Base-by-base conservation (phyloP, 768 basidiomycete genomes). In the Auriscalpium vulgare region DNA sequence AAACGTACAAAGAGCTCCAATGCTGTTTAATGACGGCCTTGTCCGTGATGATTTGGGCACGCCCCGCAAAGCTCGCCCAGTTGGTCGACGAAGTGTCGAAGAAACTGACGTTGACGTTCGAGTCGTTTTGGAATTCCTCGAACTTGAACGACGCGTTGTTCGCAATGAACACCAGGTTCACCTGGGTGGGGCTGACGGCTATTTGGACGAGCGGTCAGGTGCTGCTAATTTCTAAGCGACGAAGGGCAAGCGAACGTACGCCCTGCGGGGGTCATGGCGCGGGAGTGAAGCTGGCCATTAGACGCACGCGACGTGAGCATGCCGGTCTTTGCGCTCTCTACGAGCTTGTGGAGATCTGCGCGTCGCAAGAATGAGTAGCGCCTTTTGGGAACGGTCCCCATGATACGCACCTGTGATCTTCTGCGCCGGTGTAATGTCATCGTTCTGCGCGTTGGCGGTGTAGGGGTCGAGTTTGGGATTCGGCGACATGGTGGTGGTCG, bases 21-120 rank as follows among this genome's bases (percentile, higher is more conserved):
- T 85, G 72, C 65, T 83, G 79, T 59, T 80, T 80, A 61, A 91
- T 82, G 47, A 81, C 64, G 3, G 78, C 79, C 55, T 75, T 76
- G 68, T 91, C 84, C 58, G 80, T 75, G 43, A 75, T 76, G 8
- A 89, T 73, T 61, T 72, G 82, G 10, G 90, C 93, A 56, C 73
- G 81, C 40, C 91, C 91, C 37, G n/a, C 79, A 62, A 85, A 85
- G 9, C 87, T 86, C 2, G 83, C 90, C 92, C 91, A 94, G 56
- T 79, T 80, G 0, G 88, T 91, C 8, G 83, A 79, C 13, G 74
- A 72, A 11, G 77, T 74, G 61, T 92, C 84, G 65, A 79, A 81
- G 69, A 90, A 92, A 57, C 82, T 82, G 56, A 93, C 82, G 65
- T 95, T 94, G 63, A 89, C 88, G 67, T 90, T 80, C 2, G 75